Conservation (phyloP, 106 monocot genomes). For the Dactylorhiza incarnata region DNA sequence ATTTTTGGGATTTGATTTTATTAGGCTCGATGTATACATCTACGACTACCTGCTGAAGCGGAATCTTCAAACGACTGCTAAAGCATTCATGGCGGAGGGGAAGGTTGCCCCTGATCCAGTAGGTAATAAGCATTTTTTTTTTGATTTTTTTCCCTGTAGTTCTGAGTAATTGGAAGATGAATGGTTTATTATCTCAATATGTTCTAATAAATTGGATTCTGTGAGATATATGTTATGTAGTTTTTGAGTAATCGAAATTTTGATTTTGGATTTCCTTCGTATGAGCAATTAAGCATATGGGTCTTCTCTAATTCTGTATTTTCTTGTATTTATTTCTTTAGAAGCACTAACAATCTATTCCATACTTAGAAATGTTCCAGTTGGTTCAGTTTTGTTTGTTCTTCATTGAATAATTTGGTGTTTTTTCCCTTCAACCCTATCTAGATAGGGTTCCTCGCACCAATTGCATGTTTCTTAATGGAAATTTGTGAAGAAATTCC, state of each 20-base stretch:
- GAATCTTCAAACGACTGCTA: slow-evolving; percentile 54
- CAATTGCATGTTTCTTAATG: background rate
- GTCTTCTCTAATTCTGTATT: background rate
- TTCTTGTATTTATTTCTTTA: background rate
- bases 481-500: background rate
- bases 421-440: background rate
- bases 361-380: background rate
- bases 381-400: background rate
- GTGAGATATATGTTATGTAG: background rate
- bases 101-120: slow-evolving; percentile 92
- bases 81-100: slow-evolving; percentile 91
- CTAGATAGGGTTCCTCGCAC: background rate
- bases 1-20: background rate
- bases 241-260: background rate
- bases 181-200: background rate
- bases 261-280: background rate
- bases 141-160: background rate
- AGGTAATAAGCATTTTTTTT: slow-evolving; percentile 31
- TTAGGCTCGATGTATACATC: slow-evolving; percentile 68
- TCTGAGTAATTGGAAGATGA: background rate
- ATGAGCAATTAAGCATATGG: background rate
- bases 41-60: slow-evolving; percentile 60
- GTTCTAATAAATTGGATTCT: background rate
- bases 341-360: background rate
- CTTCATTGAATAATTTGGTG: background rate